Conservation (phyloP, 768 basidiomycete genomes). For the Fomitopsis serialis region DNA sequence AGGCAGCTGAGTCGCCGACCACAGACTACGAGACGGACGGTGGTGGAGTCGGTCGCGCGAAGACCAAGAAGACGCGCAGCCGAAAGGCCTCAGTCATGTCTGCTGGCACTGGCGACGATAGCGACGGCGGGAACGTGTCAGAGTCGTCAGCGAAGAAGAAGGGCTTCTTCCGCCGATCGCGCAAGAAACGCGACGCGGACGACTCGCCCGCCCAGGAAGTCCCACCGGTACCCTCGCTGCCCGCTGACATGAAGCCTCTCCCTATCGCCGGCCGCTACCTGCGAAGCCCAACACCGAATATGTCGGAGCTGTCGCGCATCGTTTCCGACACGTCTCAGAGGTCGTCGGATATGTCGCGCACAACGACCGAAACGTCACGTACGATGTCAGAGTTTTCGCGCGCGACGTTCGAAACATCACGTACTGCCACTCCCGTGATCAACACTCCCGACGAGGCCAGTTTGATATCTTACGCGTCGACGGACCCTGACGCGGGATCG, state of each 20-base stretch:
- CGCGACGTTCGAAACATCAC: neutral
- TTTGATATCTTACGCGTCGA: conserved; percentile 6
- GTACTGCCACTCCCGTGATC: conserved; percentile 10
- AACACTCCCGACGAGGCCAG: conserved; percentile 8
- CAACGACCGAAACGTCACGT: neutral
- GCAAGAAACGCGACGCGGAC: conserved; percentile 13
- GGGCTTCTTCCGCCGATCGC: conserved; percentile 19
- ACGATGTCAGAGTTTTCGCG: neutral
- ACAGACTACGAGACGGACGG: conserved; percentile 29
- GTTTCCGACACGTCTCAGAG: conserved; percentile 1
- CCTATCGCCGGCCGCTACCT: conserved; percentile 15
- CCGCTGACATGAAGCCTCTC: conserved; percentile 1
- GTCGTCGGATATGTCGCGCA: neutral
- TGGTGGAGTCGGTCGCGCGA: conserved; percentile 14
- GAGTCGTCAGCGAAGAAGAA: conserved; percentile 26
- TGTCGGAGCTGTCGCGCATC: neutral
- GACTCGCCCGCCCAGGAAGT: conserved; percentile 5
- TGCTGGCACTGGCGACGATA: conserved; percentile 20
- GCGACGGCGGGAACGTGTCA: conserved; percentile 26
- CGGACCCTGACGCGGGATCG: conserved; percentile 3
- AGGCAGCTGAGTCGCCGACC: conserved; percentile 13
- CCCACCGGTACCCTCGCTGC: conserved; percentile 16
- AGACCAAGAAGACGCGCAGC: conserved; percentile 9
- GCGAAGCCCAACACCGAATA: conserved; percentile 8
- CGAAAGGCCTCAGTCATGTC: conserved; percentile 11